Base-by-base conservation (phyloP, 2,329 filamentous ascomycete genomes). In the Cladosporium austrohemisphaericum region DNA sequence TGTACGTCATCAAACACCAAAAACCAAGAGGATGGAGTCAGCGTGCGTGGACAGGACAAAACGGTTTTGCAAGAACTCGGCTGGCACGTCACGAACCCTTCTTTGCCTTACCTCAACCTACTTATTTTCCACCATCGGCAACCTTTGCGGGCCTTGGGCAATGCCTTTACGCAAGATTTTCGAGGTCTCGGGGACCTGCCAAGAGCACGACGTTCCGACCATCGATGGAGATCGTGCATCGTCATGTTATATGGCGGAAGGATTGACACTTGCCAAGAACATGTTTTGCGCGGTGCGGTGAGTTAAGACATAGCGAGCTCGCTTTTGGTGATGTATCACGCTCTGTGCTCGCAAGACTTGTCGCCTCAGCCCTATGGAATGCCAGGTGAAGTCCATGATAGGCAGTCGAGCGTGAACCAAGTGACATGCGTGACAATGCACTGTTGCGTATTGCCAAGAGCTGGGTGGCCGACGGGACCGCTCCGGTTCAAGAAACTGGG, bases 151-250 rank as follows among this genome's bases (percentile, higher is more conserved):
- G 10, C 16, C 33, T 31, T 18, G 32, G 32, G 44, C 33, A 38
- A 38, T 18, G 33, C 14, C 18, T 37, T 37, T 47, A 47, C 44
- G 44, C 25, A 47, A 47, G 16, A 38, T 38, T 37, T 47, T 47
- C 25, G 25, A 28, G 23, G 19, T 22, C 18, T 20, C 33, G 16
- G 10, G 33, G 10, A 14, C 6, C 18, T 47, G 44, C 44, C 44
- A 47, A 47, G 44, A 47, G 44, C 26, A 37, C 26, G 11, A 20
- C 14, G 43, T 37, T 29, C 43, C 43, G 33, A 38, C n/a, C 16
- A 29, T 47, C 32, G 44, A 37, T 36, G 44, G 44, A 38, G 25
- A 26, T 26, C 36, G 19, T 14, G 14, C 32, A 8, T 14, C 14
- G 32, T 29, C 23, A 29, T 23, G 44, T 20, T 37, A 14, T 11